A percentile compares a stretch with the other conserved stretches of the same genome.
Evolutionary conservation across 257 asterid genomes (phyloP).

Genomic region (Forsythia suspensa): DNA sequence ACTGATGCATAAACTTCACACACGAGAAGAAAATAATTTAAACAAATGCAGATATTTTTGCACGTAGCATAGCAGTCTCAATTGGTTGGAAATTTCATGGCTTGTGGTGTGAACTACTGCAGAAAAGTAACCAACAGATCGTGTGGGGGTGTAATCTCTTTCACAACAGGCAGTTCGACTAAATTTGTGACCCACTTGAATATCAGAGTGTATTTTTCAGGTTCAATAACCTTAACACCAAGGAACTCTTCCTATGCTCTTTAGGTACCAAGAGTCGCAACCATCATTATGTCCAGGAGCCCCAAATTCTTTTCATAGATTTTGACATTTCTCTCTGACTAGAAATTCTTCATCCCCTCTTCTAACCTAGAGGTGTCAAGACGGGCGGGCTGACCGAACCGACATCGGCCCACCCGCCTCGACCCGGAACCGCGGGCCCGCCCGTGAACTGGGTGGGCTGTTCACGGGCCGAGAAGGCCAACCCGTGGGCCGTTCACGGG

Average conservation of each 20-base stretch:
- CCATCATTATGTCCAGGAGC: constrained; percentile 35
- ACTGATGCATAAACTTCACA: background rate
- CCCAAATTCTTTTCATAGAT: constrained; percentile 23
- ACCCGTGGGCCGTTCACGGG: no score
- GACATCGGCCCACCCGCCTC: no score
- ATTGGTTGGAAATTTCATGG: constrained; percentile 1
- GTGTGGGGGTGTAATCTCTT: constrained; percentile 28
- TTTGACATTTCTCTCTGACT: constrained; percentile 18
- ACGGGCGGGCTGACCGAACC: no score
- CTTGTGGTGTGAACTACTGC: background rate
- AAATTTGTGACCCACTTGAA: constrained; percentile 36
- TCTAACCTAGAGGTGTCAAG: no score
- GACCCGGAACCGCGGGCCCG: no score
- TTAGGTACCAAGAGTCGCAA: constrained; percentile 35
- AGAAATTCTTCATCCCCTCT: constrained; percentile 30
- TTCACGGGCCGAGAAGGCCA: no score
- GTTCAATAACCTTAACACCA: constrained; percentile 32
- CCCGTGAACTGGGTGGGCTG: no score
- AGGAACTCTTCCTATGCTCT: constrained; percentile 34
- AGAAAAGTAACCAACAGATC: constrained; percentile 22
- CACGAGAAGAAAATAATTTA: background rate
- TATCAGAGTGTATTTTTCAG: constrained; percentile 36
- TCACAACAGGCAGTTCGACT: constrained; percentile 28
- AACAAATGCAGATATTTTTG: background rate
- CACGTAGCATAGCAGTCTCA: background rate